Percentiles rank a stretch among this genome's conserved stretches.
These are phyloP conservation scores for Phytopythium aichiense DNA, from an alignment of 352 stramenopile species.

Conservation along the genomic window DNA sequence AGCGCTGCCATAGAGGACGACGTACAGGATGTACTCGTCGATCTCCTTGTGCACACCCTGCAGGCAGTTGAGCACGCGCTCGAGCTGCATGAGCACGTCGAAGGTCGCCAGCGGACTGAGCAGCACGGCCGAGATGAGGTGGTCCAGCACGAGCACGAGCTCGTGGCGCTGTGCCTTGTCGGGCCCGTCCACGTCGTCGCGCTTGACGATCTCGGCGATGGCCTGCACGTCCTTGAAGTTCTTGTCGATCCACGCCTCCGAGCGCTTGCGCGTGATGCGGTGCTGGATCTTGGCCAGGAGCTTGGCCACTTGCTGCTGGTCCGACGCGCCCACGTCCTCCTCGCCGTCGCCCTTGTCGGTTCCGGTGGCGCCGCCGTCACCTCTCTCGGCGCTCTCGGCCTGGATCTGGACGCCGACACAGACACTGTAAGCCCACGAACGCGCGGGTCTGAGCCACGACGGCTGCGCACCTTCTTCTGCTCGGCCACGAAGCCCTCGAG, in stretches of 20 bases:
- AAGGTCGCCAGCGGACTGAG: constrained; percentile 36
- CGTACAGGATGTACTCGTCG: constrained; percentile 58
- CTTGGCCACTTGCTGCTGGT: constrained; percentile 33
- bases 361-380: not conserved
- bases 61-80: constrained; percentile 34
- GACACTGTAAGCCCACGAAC: not conserved
- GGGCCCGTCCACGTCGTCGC: constrained; percentile 17
- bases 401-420: not conserved
- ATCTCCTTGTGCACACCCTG: constrained; percentile 36
- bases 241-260: constrained; percentile 56
- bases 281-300: constrained; percentile 53
- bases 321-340: constrained; percentile 27
- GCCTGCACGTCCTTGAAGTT: constrained; percentile 47
- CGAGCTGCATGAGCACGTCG: constrained; percentile 31
- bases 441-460: no score
- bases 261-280: constrained; percentile 59
- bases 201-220: constrained; percentile 31
- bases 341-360: constrained; percentile 6
- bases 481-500: constrained; percentile 49
- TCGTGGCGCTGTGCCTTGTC: constrained; percentile 50
- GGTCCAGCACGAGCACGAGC: constrained; percentile 58
- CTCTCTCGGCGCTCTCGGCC: not conserved
- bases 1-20: not conserved
- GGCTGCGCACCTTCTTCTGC: constrained; percentile 15
- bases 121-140: constrained; percentile 67